Evolutionary conservation across 176 grass and related monocot genomes (phyloP).

Genomic region (Eragrostis nindensis): DNA sequence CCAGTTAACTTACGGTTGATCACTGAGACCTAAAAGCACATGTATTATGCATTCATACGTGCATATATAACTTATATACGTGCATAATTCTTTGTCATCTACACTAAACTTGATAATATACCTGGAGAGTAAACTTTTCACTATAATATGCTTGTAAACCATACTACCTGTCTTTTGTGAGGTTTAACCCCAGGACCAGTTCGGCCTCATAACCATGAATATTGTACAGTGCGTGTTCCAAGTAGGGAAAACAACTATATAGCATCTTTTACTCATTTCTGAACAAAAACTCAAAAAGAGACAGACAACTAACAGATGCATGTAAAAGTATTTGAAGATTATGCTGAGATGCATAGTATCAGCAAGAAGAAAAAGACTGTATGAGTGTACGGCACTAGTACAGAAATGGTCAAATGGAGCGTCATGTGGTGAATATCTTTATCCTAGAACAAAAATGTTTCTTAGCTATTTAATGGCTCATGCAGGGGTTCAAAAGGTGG

Average conservation of each 20-base stretch:
- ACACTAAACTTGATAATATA: neutral
- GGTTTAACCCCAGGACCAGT: constrained; percentile 12
- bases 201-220: constrained; percentile 4
- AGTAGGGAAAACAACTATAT: neutral
- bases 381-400: neutral
- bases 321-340: constrained; percentile 16
- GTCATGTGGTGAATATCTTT: constrained; percentile 2
- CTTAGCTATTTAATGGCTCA: constrained; percentile 26
- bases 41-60: constrained; percentile 9
- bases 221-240: neutral
- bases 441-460: constrained; percentile 15
- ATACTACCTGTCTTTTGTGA: constrained; percentile 16
- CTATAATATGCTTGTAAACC: constrained; percentile 7
- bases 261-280: constrained; percentile 25
- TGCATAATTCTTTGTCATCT: constrained; percentile 13
- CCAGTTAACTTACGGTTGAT: constrained; percentile 8
- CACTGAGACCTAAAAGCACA: neutral
- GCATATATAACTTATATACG: neutral
- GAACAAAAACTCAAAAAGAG: constrained; percentile 31
- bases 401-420: constrained; percentile 8
- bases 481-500: neutral
- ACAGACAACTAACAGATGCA: constrained; percentile 23
- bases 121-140: constrained; percentile 8
- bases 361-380: constrained; percentile 11
- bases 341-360: constrained; percentile 1